These are phyloP conservation scores for Pyropia yezoensis DNA, from an alignment of 23 red algal species.

Conservation along the genomic window DNA sequence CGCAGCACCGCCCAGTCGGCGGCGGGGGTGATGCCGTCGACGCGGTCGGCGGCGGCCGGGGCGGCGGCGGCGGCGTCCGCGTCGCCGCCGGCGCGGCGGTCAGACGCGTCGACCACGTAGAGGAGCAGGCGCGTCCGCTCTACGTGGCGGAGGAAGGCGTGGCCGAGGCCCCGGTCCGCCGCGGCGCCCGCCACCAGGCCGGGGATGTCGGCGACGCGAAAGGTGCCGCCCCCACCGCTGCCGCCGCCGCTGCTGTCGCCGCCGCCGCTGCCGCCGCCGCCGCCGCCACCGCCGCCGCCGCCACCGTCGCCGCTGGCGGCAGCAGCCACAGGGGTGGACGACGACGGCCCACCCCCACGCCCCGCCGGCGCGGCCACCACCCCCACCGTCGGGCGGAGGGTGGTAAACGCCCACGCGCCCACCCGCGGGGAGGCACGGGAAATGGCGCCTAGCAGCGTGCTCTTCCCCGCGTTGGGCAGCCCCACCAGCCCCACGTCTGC, in stretches of 20 bases:
- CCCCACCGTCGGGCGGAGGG: conserved; percentile 64
- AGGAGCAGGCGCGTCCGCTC: conserved; percentile 65
- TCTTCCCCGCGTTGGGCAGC: conserved; percentile 87
- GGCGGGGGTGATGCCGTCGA: no score
- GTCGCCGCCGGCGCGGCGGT: no score
- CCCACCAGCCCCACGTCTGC: conserved; percentile 90
- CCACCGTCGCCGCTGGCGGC: conserved; percentile 32
- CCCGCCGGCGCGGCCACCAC: conserved; percentile 24
- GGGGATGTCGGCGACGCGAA: conserved; percentile 82
- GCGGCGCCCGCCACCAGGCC: conserved; percentile 64
- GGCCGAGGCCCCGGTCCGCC: conserved; percentile 69
- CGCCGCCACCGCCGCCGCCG: conserved; percentile 48
- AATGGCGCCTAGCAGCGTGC: conserved; percentile 56
- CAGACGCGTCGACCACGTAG: conserved; percentile 67
- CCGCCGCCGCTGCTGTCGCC: conserved; percentile 41
- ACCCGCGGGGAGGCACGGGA: conserved; percentile 65
- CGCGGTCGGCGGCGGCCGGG: no score
- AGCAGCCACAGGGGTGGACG: no score
- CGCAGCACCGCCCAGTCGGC: no score
- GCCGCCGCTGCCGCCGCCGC: conserved; percentile 55
- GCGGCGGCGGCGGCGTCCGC: no score
- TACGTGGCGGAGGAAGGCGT: conserved; percentile 78
- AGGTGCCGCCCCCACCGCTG: neutral
- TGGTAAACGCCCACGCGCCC: conserved; percentile 82
- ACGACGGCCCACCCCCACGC: neutral